Base-by-base conservation (phyloP, 2,329 filamentous ascomycete genomes). In the Botrytis squamosa region DNA sequence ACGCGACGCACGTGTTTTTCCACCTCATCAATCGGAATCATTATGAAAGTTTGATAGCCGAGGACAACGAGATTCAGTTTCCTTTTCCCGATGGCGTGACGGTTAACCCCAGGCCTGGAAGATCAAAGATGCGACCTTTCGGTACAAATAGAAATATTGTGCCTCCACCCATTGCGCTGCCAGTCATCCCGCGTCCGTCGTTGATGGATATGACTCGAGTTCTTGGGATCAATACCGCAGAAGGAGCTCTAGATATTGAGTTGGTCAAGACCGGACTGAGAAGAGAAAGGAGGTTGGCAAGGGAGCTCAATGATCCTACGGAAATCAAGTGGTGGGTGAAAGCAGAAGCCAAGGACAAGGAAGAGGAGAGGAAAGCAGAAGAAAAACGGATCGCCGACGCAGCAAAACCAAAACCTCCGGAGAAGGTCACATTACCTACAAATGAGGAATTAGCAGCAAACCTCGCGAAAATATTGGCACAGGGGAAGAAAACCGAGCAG, bases 141-240 rank as follows among this genome's bases (percentile, higher is more conserved):
- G 38, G 66, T 5, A 25, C 8, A 1, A 49, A 49, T 3, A 57
- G 12, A 33, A 5, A 38, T 9, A 57, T 69, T 5, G 1, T 69
- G 1, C 66, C 66, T 25, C 66, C 49, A 14, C 38, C 66, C 10
- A 69, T 69, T 44, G 66, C 49, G 20, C 66, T 57, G 49, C 66
- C 66, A 0, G 22, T 33, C 0, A 57, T 33, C 22, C 38, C 52
- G 7, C 1, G 1, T 1, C 38, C 66, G 6, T 33, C 18, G 9
- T 5, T 40, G 12, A 22, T 69, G 1, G 49, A 69, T 44, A 9
- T 69, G 1, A 29, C 66, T 10, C 55, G 66, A 12, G 52, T 69
- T 29, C 49, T 69, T 42, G 66, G 66, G 3, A 42, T 57, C n/a
- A 69, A 57, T 42, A 42, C 25, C 9, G 10, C 2, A 8, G n/a